phyloP scores from a whole-genome alignment of 23 red algal species.

The Gracilaria caudata region DNA sequence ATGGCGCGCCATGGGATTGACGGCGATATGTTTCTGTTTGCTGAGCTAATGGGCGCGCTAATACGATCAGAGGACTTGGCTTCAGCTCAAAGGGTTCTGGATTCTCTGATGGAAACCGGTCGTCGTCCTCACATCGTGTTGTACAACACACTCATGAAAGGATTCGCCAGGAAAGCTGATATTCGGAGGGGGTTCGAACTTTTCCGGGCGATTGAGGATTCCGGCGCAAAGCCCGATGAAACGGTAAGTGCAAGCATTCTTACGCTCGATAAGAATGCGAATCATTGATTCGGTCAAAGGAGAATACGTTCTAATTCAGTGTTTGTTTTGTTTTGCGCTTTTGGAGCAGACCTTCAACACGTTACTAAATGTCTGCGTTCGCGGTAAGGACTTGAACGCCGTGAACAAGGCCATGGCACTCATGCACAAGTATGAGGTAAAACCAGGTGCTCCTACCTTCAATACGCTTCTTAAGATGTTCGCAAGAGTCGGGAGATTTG shows the following conservation, averaged over 20 bases:
- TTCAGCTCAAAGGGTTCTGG: slow-evolving; percentile 49
- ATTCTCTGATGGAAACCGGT: slow-evolving; percentile 25
- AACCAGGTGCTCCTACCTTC: slow-evolving; percentile 71
- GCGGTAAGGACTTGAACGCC: slow-evolving; percentile 55
- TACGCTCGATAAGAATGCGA: background rate
- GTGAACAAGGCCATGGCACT: slow-evolving; percentile 60
- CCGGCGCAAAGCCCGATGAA: slow-evolving; percentile 55
- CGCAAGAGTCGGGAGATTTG: slow-evolving; percentile 54
- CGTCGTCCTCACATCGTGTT: slow-evolving; percentile 67
- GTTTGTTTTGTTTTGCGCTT: background rate
- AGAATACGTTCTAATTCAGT: background rate
- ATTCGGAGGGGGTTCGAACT: slow-evolving; percentile 42
- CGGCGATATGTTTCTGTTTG: slow-evolving; percentile 79
- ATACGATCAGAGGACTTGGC: slow-evolving; percentile 43
- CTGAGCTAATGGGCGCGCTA: slow-evolving; percentile 73
- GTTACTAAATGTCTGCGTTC: slow-evolving; percentile 66
- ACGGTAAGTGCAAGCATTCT: slow-evolving; percentile 39
- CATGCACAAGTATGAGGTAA: slow-evolving; percentile 66
- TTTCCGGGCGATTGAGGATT: slow-evolving; percentile 33
- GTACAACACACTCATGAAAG: slow-evolving; percentile 79
- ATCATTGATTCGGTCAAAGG: background rate
- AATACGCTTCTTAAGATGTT: slow-evolving; percentile 77
- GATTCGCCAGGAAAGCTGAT: slow-evolving; percentile 56
- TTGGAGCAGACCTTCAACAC: slow-evolving; percentile 66
- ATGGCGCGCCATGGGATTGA: slow-evolving; percentile 51